These are phyloP conservation scores for Fusarium mangiferae DNA, from an alignment of 2,329 filamentous ascomycete genomes.

Conservation along the genomic window DNA sequence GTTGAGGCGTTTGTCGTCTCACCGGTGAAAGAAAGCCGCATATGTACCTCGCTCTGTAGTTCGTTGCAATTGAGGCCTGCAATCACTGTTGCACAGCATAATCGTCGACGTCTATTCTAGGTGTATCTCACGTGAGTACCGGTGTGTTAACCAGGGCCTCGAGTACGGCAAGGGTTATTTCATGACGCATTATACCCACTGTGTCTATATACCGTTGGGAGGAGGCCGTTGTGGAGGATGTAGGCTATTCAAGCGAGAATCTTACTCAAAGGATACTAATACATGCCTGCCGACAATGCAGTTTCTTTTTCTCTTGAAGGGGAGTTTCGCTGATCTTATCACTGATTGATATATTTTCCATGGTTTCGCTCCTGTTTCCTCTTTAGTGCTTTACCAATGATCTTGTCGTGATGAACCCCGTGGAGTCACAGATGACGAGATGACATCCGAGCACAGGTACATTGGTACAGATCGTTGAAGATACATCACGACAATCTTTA, in stretches of 20 bases:
- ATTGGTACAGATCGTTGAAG: background rate
- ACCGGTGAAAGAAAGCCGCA: background rate
- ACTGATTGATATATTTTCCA: background rate
- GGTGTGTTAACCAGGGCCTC: background rate
- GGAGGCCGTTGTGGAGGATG: constrained; percentile 14
- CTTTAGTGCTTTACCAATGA: background rate
- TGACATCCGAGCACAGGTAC: background rate
- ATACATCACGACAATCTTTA: background rate
- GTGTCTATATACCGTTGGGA: constrained; percentile 15
- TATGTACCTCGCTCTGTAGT: background rate
- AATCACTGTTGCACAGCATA: background rate
- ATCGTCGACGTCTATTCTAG: background rate
- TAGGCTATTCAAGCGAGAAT: background rate
- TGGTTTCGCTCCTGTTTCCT: background rate
- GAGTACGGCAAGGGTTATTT: background rate
- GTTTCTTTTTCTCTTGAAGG: background rate
- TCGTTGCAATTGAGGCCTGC: background rate
- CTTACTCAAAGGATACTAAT: constrained; percentile 1
- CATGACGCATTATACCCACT: constrained; percentile 1
- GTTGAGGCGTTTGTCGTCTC: constrained; percentile 11
- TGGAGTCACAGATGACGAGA: background rate
- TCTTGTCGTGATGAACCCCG: background rate
- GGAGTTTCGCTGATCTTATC: background rate
- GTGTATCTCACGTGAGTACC: constrained; percentile 1
- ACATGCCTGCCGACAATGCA: background rate